Conservation (phyloP, 2,329 filamentous ascomycete genomes). For the Zymoseptoria crescenta region DNA sequence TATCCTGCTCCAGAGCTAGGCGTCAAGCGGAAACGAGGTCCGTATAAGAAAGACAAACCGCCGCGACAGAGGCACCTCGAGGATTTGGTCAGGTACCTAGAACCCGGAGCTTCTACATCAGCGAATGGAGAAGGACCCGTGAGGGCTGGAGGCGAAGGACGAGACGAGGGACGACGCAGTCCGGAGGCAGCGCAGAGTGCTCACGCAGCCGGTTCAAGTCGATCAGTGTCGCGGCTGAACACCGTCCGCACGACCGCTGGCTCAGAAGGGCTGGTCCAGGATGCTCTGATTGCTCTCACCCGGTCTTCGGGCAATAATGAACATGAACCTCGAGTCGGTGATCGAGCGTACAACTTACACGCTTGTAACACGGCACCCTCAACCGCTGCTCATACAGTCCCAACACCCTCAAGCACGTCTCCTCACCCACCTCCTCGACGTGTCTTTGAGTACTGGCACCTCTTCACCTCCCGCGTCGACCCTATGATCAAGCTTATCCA, state of each 20-base stretch:
- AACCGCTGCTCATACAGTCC: not conserved
- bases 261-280: constrained; percentile 20
- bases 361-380: not conserved
- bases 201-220: not conserved
- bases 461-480: constrained; percentile 21
- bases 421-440: constrained; percentile 13
- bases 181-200: not conserved
- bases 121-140: not conserved
- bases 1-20: constrained; percentile 21
- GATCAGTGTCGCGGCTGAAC: not conserved
- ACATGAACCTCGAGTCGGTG: constrained; percentile 10
- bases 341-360: constrained; percentile 7
- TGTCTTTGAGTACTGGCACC: constrained; percentile 23
- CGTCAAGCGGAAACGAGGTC: constrained; percentile 24
- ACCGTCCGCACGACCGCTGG: constrained; percentile 1
- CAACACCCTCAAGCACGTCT: not conserved
- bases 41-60: constrained; percentile 26
- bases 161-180: not conserved
- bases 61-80: constrained; percentile 23
- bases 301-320: constrained; percentile 9
- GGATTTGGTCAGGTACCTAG: constrained; percentile 23
- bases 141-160: no score
- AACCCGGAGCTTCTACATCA: constrained; percentile 11
- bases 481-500: constrained; percentile 25
- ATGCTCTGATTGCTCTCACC: constrained; percentile 23